Evolutionary conservation across 495 filamentous ascomycete genomes (phyloP), one percentile per base, ranked within the genome.

Genomic region (Paragyromitra xinjiangensis): DNA sequence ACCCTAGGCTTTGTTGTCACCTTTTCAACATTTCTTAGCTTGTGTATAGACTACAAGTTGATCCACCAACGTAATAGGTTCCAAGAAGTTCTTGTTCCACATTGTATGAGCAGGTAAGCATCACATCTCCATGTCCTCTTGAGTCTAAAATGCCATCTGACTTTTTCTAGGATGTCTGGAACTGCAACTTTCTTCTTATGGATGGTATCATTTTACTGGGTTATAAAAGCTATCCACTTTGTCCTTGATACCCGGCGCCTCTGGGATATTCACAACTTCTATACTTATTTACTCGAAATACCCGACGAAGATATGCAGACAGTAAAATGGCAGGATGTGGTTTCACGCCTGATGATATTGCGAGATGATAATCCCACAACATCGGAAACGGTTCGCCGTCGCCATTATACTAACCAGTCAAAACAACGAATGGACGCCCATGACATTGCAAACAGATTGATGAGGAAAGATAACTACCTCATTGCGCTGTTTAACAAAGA

Each of bases 401-500:
- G 85, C 56, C 88, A 89, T 77, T 79, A 73, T 44, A 82, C 65
- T 12, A 88, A 85, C 56, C 93, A 95, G 79, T 97, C 95, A 22
- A 97, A 98, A 83, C 93, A 98, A 85, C 88, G 95, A 64, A 91
- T 98, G 84, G 95, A 98, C 85, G 95, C 95, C 3, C 93, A 97
- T 77, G 95, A 97, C 82, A 97, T 99, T 83, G 96, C 95, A 7
- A 99, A 98, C 81, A 90, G 95, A 59, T 84, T 99, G 62, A 98
- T 99, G 95, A 91, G 95, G 77, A 91, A 92, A 81, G 95, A 97
- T 72, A 99, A 99, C 80, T 99, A 97, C 78, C 85, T 97, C 76
- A 98, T 99, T 81, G 95, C 96, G 9, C 83, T 99, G 64, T 92
- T 98, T 84, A 99, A 99, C 84, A 98, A 98, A 83, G 95, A 98